phyloP scores from a whole-genome alignment of 257 asterid genomes.

The Perilla frutescens region DNA sequence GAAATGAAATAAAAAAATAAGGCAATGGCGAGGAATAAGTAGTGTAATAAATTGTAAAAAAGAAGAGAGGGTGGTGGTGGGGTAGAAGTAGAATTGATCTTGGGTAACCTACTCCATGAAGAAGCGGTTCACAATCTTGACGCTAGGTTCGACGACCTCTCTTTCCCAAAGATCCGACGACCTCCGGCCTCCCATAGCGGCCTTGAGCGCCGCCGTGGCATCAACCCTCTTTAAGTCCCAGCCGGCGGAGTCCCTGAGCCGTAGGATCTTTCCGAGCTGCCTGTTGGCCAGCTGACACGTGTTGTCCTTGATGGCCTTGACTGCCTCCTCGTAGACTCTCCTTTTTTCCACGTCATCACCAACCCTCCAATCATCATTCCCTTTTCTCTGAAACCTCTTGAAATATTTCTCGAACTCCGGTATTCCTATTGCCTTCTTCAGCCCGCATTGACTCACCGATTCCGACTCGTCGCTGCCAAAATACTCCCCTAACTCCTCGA shows the following conservation, averaged over 20 bases:
- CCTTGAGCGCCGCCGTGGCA: constrained; percentile 67
- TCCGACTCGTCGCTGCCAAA: constrained; percentile 38
- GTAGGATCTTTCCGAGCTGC: constrained; percentile 68
- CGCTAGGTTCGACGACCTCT: constrained; percentile 73
- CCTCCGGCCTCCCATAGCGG: constrained; percentile 42
- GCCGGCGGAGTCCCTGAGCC: constrained; percentile 70
- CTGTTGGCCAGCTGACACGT: constrained; percentile 71
- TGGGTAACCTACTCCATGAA: constrained; percentile 67
- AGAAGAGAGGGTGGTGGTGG: constrained; percentile 32
- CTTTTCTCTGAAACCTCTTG: constrained; percentile 10
- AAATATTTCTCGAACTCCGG: constrained; percentile 72
- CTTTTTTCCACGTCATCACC: constrained; percentile 36
- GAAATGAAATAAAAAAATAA: not conserved
- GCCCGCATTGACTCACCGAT: constrained; percentile 53
- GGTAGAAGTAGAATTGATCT: constrained; percentile 36
- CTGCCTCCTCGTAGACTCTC: constrained; percentile 60
- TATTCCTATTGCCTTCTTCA: constrained; percentile 76
- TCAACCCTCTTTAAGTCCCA: constrained; percentile 79
- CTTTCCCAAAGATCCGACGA: constrained; percentile 62
- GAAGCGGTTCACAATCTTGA: constrained; percentile 76
- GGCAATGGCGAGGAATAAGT: not conserved
- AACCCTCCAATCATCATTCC: not conserved
- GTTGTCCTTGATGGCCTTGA: constrained; percentile 71
- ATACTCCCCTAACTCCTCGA: constrained; percentile 60
- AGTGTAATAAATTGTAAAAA: not conserved